A percentile compares a stretch with the other conserved stretches of the same genome.
Evolutionary conservation across 768 basidiomycete species (phyloP).

Genomic region (Naematelia encephala): DNA sequence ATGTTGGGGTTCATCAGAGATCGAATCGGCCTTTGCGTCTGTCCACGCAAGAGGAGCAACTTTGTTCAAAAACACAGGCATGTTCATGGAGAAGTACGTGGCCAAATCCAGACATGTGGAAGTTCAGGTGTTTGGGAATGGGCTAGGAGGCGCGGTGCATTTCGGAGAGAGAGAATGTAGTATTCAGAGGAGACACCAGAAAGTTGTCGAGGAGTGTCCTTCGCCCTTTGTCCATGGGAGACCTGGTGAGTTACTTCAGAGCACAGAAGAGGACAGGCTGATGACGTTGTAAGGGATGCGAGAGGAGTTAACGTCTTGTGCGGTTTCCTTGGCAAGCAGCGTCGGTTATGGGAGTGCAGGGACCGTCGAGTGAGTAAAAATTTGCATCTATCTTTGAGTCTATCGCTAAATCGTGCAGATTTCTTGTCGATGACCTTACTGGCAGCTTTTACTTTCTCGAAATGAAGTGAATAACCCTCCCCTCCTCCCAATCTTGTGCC

Average conservation of each 20-base stretch:
- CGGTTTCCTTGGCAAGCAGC: slow-evolving; percentile 88
- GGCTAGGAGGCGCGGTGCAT: slow-evolving; percentile 57
- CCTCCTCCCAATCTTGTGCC: no score
- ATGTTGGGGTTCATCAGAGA: no score
- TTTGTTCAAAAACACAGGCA: no score
- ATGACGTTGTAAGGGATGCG: slow-evolving; percentile 81
- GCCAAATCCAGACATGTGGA: slow-evolving; percentile 63
- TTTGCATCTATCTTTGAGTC: no score
- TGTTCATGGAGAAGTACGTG: slow-evolving; percentile 62
- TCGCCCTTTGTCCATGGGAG: no score
- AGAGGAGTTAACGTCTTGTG: slow-evolving; percentile 79
- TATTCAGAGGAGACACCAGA: slow-evolving; percentile 67
- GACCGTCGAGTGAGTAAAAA: slow-evolving; percentile 95
- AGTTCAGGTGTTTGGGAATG: slow-evolving; percentile 65
- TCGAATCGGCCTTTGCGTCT: no score
- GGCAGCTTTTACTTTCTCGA: slow-evolving; percentile 99
- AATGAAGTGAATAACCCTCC: no score
- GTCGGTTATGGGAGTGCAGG: slow-evolving; percentile 96
- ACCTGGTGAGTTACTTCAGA: no score
- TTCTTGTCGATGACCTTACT: slow-evolving; percentile 85
- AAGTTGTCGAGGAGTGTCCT: slow-evolving; percentile 72
- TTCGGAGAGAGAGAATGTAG: slow-evolving; percentile 71
- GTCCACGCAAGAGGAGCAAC: no score
- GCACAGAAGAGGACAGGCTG: slow-evolving; percentile 3
- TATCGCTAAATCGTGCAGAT: no score